Base-by-base conservation (phyloP, 495 filamentous ascomycete genomes). In the Penicillium chermesinum region DNA sequence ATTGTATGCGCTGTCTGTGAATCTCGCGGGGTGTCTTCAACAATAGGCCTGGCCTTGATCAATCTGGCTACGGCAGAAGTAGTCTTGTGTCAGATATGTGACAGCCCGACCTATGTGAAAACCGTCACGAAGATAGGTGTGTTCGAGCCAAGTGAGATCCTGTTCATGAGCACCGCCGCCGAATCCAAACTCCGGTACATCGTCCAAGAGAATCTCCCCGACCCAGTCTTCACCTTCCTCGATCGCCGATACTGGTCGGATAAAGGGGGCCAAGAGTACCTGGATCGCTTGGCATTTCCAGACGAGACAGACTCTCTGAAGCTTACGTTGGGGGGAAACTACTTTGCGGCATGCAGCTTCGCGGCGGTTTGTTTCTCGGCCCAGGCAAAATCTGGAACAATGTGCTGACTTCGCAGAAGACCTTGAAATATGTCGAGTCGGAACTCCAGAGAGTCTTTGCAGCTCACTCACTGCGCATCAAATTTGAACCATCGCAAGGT, bases 181-280 rank as follows among this genome's bases (percentile, higher is more conserved):
- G 80, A 81, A 37, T 91, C 88, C 10, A 95, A 87, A 54, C 75
- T 95, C n/a, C 77, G 81, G 43, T 78, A 79, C 4, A 81, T 90
- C 41, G 75, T 96, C 27, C 79, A 90, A 51, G 76, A 83, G 41
- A 85, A 87, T 53, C 66, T 93, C 15, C 48, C 64, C 10, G 62
- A 66, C 19, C 57, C 71, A 0, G 65, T 66, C 7, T 73, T 91
- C 21, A 81, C 77, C 0, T 71, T 81, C 7, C 60, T 89, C n/a
- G 87, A 93, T 50, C 84, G 93, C 38, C 84, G 82, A 41, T 87
- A 87, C 64, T 98, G 89, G 84, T 89, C 87, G n/a, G 91, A 97
- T 57, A 81, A 78, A 9, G 70, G 77, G 2, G 89, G 88, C 1
- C 72, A 90, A 37, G 87, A 87, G 19, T 87, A 87, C 60, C 83